Conservation (phyloP, 2,329 filamentous ascomycete genomes). For the Chaetomiaceae sp. region DNA sequence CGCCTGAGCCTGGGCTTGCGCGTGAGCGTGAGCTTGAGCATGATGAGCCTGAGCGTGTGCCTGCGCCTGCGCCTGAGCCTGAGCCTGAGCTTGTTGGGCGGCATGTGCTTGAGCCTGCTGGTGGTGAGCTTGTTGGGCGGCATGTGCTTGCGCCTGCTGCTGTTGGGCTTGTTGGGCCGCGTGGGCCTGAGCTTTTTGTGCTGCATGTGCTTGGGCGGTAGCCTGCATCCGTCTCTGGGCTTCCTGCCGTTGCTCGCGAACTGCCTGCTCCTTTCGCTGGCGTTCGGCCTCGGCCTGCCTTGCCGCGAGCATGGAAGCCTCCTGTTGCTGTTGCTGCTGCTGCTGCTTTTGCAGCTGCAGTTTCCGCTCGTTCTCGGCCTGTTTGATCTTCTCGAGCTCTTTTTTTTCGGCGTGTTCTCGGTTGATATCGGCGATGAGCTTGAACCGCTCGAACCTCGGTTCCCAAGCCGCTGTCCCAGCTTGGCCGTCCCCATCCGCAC, state of each 20-base stretch:
- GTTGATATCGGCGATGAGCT: constrained; percentile 82
- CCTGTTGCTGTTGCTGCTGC: constrained; percentile 44
- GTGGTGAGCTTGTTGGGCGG: constrained; percentile 26
- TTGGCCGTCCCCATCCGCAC: constrained; percentile 68
- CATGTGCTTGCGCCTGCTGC: constrained; percentile 26
- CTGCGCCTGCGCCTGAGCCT: constrained; percentile 24
- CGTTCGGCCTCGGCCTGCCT: constrained; percentile 42
- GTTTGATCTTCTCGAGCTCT: constrained; percentile 68
- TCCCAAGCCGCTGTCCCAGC: constrained; percentile 72
- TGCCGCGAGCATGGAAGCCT: constrained; percentile 28
- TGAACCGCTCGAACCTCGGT: constrained; percentile 84
- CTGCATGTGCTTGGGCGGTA: constrained; percentile 26
- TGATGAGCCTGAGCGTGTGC: constrained; percentile 32
- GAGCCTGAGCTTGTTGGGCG: constrained; percentile 24
- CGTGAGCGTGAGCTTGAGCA: constrained; percentile 23
- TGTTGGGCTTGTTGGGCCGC: constrained; percentile 27
- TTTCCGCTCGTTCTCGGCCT: constrained; percentile 55
- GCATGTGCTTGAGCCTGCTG: constrained; percentile 27
- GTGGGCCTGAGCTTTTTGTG: constrained; percentile 26
- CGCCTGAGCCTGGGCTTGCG: constrained; percentile 25
- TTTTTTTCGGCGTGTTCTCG: constrained; percentile 71
- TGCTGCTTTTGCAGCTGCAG: constrained; percentile 48
- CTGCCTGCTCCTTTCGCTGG: constrained; percentile 37
- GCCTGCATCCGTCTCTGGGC: constrained; percentile 26
- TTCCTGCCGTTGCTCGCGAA: constrained; percentile 31